A percentile compares a stretch with the other conserved stretches of the same genome.
Conservation (phyloP, 108 stramenopile genomes). For the Bacterosira constricta region DNA sequence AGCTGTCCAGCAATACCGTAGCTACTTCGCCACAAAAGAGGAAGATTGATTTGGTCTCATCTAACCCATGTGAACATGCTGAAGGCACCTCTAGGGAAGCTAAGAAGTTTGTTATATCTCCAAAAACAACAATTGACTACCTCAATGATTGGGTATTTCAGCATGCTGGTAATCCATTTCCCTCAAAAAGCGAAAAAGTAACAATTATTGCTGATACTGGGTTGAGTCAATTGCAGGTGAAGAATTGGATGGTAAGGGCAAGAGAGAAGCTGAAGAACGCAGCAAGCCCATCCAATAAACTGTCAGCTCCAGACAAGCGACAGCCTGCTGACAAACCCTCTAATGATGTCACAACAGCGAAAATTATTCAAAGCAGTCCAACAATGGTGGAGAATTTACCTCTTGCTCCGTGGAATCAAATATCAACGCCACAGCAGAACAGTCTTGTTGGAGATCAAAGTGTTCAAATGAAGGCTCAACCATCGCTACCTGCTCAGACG, state of each 20-base stretch:
- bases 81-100: not conserved
- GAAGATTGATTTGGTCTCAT: not conserved
- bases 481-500: not conserved
- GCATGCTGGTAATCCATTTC: conserved; percentile 31
- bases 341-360: not conserved
- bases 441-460: not conserved
- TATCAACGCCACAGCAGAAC: not conserved
- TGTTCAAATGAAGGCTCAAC: not conserved
- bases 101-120: conserved; percentile 15
- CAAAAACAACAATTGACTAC: conserved; percentile 31
- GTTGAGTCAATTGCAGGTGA: conserved; percentile 34
- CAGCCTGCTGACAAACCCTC: not conserved
- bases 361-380: not conserved
- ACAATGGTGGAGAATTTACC: not conserved
- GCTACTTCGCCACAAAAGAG: conserved; percentile 11
- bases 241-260: conserved; percentile 40
- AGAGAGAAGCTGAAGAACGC: conserved; percentile 30
- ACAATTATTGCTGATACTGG: conserved; percentile 38
- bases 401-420: not conserved
- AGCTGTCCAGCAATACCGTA: not conserved
- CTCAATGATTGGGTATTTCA: conserved; percentile 38
- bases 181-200: conserved; percentile 19
- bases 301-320: not conserved
- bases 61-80: too few species aligned
- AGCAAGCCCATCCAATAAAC: not conserved